Evolutionary conservation across 805 yeast species (phyloP).

Genomic region (Myxozyma mucilagina): DNA sequence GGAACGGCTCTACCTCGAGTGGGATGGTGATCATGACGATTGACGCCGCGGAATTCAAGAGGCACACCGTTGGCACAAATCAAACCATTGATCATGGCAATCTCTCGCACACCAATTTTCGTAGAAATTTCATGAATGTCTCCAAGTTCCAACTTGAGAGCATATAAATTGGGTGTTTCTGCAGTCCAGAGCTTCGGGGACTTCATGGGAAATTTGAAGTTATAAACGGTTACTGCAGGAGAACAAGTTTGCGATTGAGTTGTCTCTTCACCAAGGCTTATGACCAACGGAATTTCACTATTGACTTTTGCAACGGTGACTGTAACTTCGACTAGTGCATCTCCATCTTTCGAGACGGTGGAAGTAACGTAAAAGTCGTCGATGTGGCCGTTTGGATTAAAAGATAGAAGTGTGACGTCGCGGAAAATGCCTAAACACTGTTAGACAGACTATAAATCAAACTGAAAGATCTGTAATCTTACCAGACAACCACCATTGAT

Average conservation of each 20-base stretch:
- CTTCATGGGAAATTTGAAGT: constrained; percentile 42
- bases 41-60: constrained; percentile 41
- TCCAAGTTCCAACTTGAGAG: constrained; percentile 31
- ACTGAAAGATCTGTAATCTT: neutral
- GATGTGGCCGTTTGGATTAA: constrained; percentile 36
- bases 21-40: constrained; percentile 45
- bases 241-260: constrained; percentile 17
- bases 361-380: constrained; percentile 39
- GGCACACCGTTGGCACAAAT: constrained; percentile 40
- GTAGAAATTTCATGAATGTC: constrained; percentile 31
- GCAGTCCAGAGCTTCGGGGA: constrained; percentile 42
- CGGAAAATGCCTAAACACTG: constrained; percentile 37
- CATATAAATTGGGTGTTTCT: constrained; percentile 39
- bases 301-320: constrained; percentile 6
- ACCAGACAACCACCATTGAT: constrained; percentile 47
- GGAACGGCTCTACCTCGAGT: constrained; percentile 43
- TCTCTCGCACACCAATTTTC: constrained; percentile 40
- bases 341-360: constrained; percentile 19
- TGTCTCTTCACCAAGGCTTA: constrained; percentile 13
- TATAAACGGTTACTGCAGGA: constrained; percentile 12
- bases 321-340: constrained; percentile 2
- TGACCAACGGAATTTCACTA: neutral
- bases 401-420: constrained; percentile 41
- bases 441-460: too few species aligned
- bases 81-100: constrained; percentile 37